Conservation (phyloP, 805 yeast species). For the Tetrapisispora namnaoensis region DNA sequence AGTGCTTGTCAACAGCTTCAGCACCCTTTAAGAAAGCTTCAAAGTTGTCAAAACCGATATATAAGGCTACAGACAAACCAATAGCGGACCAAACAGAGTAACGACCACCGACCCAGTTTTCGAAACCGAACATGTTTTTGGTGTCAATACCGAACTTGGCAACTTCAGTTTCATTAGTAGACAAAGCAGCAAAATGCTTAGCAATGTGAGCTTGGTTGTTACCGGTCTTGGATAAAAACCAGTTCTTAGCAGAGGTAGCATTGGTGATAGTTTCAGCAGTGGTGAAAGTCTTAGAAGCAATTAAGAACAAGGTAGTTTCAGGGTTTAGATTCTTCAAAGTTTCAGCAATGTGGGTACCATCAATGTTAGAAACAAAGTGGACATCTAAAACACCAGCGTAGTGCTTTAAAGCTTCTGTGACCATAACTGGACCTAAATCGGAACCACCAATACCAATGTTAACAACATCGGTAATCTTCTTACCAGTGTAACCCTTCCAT, state of each 20-base stretch:
- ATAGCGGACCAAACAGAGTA: constrained; percentile 99
- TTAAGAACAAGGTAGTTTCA: constrained; percentile 85
- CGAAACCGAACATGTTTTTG: constrained; percentile 96
- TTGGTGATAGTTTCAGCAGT: constrained; percentile 97
- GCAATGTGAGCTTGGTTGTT: constrained; percentile 63
- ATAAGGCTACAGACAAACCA: constrained; percentile 90
- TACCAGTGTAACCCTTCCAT: constrained; percentile 97
- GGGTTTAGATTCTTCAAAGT: constrained; percentile 66
- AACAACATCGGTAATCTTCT: constrained; percentile 84
- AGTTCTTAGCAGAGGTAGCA: constrained; percentile 87
- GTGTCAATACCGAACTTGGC: constrained; percentile 94
- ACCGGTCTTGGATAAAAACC: constrained; percentile 73
- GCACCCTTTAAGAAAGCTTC: constrained; percentile 92
- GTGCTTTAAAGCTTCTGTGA: constrained; percentile 92
- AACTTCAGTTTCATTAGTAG: constrained; percentile 88
- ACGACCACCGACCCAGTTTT: constrained; percentile 99
- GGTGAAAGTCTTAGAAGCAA: constrained; percentile 97
- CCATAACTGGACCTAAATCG: constrained; percentile 98
- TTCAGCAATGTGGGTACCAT: constrained; percentile 95
- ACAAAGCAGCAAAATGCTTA: constrained; percentile 94
- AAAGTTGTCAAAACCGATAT: constrained; percentile 92
- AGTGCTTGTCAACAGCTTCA: constrained; percentile 92
- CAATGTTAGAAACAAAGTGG: constrained; percentile 96
- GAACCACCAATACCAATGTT: constrained; percentile 99
- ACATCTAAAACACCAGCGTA: constrained; percentile 68